A percentile compares a stretch with the other conserved stretches of the same genome.
Evolutionary conservation across 108 stramenopile genomes (phyloP).

Genomic region (Craspedostauros australis): DNA sequence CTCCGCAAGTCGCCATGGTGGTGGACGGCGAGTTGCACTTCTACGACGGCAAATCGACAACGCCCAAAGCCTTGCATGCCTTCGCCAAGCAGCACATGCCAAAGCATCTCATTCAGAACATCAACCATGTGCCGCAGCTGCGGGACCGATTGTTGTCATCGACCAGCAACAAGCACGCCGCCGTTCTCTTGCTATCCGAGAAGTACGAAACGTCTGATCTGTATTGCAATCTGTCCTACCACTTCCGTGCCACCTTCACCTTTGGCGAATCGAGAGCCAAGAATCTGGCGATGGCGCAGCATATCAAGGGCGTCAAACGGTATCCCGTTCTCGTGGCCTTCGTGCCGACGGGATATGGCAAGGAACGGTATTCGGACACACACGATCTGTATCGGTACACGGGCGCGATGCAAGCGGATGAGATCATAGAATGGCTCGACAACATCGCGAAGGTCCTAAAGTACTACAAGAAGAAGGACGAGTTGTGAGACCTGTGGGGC

Average conservation of each 20-base stretch:
- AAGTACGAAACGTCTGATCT: conserved; percentile 77
- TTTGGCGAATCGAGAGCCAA: conserved; percentile 76
- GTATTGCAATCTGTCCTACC: conserved; percentile 63
- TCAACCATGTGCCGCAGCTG: conserved; percentile 50
- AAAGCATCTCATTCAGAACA: conserved; percentile 48
- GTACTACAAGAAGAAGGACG: no score
- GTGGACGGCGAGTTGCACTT: conserved; percentile 46
- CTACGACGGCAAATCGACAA: conserved; percentile 4
- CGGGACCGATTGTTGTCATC: conserved; percentile 35
- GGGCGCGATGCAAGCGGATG: conserved; percentile 16
- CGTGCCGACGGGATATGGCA: conserved; percentile 16
- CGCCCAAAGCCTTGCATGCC: conserved; percentile 52
- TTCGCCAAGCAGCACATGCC: conserved; percentile 49
- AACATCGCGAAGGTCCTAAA: conserved; percentile 13
- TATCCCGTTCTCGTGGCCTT: conserved; percentile 62
- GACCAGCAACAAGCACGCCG: conserved; percentile 7
- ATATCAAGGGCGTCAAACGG: conserved; percentile 55
- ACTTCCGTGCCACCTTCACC: conserved; percentile 42
- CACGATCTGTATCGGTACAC: conserved; percentile 21
- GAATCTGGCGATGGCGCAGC: conserved; percentile 56
- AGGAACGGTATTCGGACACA: not conserved
- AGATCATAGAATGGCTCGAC: conserved; percentile 27
- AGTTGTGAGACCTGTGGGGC: no score
- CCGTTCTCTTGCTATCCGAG: conserved; percentile 62
- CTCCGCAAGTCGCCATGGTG: conserved; percentile 50